Percentiles rank a stretch among this genome's conserved stretches.
These are phyloP conservation scores for Phascolomyces articulosus DNA, from an alignment of 371 early-diverging fungal genomes.

Conservation along the genomic window DNA sequence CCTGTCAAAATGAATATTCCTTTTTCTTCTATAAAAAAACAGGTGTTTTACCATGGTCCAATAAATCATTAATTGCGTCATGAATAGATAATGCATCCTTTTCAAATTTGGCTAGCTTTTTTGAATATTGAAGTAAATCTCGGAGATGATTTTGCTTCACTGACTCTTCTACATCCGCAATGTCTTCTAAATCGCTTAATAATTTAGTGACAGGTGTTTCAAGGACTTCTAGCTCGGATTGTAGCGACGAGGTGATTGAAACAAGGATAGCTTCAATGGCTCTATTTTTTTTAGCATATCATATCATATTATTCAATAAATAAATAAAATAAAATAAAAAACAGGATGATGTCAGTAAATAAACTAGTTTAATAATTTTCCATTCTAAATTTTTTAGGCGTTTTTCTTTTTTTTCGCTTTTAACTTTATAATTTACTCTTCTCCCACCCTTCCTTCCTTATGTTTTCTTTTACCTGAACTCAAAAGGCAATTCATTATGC, in stretches of 20 bases:
- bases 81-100: slow-evolving; percentile 76
- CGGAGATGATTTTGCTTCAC: slow-evolving; percentile 77
- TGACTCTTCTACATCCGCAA: slow-evolving; percentile 74
- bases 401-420: too few species aligned
- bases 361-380: too few species aligned
- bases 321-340: too few species aligned
- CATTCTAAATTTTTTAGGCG: too few species aligned
- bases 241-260: slow-evolving; percentile 69
- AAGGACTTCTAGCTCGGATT: slow-evolving; percentile 75
- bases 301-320: too few species aligned
- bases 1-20: too few species aligned
- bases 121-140: slow-evolving; percentile 75
- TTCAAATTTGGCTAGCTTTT: slow-evolving; percentile 76
- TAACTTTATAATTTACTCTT: too few species aligned
- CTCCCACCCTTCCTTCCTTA: background rate
- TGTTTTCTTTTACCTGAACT: slow-evolving; percentile 62
- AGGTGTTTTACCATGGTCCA: slow-evolving; percentile 69
- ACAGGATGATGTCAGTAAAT: too few species aligned
- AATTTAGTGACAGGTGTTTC: slow-evolving; percentile 56
- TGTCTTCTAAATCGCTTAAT: slow-evolving; percentile 64
- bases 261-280: slow-evolving; percentile 86
- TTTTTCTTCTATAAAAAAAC: too few species aligned
- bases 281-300: too few species aligned
- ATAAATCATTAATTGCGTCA: slow-evolving; percentile 75
- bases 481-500: slow-evolving; percentile 63